A percentile compares a stretch with the other conserved stretches of the same genome.
Conservation (phyloP, 352 stramenopile genomes). For the Aphanomyces cochlioides region DNA sequence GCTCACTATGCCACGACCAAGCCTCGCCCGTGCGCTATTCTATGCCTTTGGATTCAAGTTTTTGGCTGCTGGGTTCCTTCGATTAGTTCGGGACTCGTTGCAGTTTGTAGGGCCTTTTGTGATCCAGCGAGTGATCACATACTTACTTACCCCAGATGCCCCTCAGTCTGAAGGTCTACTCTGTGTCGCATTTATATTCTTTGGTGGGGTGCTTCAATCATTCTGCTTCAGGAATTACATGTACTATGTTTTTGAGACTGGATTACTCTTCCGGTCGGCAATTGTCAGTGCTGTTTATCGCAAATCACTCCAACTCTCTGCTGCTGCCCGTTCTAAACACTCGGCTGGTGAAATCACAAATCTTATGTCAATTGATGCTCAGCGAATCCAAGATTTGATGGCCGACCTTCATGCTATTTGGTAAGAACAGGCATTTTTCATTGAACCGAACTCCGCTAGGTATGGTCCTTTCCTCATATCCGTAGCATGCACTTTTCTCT, state of each 20-base stretch:
- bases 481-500: constrained; percentile 68
- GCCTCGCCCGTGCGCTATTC: constrained; percentile 39
- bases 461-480: constrained; percentile 62
- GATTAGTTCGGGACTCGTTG: constrained; percentile 21
- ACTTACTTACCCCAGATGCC: constrained; percentile 10
- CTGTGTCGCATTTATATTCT: constrained; percentile 13
- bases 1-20: constrained; percentile 35
- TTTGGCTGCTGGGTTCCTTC: constrained; percentile 6
- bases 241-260: constrained; percentile 25
- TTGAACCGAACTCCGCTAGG: constrained; percentile 55
- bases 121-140: constrained; percentile 27
- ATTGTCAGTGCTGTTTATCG: constrained; percentile 67
- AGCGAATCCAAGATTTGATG: constrained; percentile 93
- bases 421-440: constrained; percentile 45
- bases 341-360: constrained; percentile 95
- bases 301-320: constrained; percentile 83
- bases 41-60: constrained; percentile 27
- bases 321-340: constrained; percentile 59
- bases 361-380: constrained; percentile 96
- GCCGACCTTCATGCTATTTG: constrained; percentile 91
- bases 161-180: background rate
- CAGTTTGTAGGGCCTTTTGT: constrained; percentile 28
- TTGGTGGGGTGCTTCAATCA: constrained; percentile 23
- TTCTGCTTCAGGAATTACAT: constrained; percentile 31
- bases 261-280: constrained; percentile 51